These are phyloP conservation scores for Trichoderma sp. DNA, from an alignment of 2,329 filamentous ascomycete genomes.

Conservation along the genomic window DNA sequence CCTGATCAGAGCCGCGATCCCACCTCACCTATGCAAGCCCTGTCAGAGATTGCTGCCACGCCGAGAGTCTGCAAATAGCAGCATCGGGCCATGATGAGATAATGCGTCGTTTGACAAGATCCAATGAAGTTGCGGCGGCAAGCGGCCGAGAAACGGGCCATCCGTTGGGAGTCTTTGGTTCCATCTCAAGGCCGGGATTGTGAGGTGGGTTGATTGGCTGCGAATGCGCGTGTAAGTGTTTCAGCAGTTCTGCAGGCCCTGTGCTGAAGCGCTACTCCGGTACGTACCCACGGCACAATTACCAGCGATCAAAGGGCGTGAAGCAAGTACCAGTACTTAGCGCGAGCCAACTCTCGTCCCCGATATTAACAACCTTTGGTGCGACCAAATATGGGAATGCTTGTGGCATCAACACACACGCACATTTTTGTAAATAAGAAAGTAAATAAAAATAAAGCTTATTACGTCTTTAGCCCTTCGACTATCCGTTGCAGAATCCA, in stretches of 20 bases:
- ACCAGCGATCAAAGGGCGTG: neutral
- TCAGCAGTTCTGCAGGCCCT: constrained; percentile 7
- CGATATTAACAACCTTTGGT: neutral
- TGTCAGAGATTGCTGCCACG: neutral
- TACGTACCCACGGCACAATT: neutral
- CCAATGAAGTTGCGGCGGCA: constrained; percentile 18
- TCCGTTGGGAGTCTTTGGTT: neutral
- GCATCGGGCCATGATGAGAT: neutral
- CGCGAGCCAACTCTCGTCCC: neutral
- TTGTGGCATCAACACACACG: neutral
- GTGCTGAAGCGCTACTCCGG: neutral
- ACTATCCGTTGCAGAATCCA: neutral
- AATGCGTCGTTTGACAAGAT: neutral
- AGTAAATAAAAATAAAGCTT: neutral
- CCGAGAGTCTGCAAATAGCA: neutral
- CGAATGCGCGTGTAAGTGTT: constrained; percentile 10
- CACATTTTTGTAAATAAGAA: neutral
- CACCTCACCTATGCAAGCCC: neutral
- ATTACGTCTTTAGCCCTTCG: neutral
- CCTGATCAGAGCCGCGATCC: constrained; percentile 12
- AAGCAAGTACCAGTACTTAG: neutral
- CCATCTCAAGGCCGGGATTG: constrained; percentile 15
- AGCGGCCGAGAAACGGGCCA: neutral
- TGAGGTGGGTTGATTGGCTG: constrained; percentile 17
- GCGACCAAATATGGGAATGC: neutral